Percentiles rank a stretch among this genome's conserved stretches.
Conservation (phyloP, 1,284 basidiomycete genomes). For the Trichosporon asahii region DNA sequence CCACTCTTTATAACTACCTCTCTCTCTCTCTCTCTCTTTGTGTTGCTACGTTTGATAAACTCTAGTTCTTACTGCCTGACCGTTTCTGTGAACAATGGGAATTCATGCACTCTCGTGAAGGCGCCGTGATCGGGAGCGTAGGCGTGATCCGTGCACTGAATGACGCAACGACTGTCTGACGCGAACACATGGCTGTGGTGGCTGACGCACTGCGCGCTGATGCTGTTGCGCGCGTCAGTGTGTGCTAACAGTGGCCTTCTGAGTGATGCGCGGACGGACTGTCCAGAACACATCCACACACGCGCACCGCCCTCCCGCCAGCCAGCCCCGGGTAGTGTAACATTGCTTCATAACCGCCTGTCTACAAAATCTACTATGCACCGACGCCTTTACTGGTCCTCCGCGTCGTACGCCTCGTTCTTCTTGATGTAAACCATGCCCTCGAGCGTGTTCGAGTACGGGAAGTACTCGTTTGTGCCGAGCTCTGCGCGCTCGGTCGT, state of each 20-base stretch:
- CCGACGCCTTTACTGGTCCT: slow-evolving; percentile 30
- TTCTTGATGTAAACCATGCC: slow-evolving; percentile 84
- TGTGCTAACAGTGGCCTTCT: too few relatives aligned
- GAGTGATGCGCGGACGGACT: too few relatives aligned
- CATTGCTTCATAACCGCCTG: slow-evolving; percentile 4
- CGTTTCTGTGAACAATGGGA: background rate
- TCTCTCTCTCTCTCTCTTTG: background rate
- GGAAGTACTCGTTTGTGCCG: slow-evolving; percentile 94
- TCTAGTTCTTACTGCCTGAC: background rate
- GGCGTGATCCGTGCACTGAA: background rate
- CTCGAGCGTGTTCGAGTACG: slow-evolving; percentile 82
- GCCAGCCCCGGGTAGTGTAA: background rate
- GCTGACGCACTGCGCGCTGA: background rate
- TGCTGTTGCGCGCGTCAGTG: background rate
- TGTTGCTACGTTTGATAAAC: background rate
- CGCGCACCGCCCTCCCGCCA: background rate
- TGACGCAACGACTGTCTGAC: background rate
- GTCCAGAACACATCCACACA: too few relatives aligned
- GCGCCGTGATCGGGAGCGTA: background rate
- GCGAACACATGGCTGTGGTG: background rate
- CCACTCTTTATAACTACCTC: background rate
- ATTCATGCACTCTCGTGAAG: background rate
- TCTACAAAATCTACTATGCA: slow-evolving; percentile 13
- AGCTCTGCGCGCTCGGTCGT: slow-evolving; percentile 92
- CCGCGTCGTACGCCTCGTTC: slow-evolving; percentile 50